Conservation (phyloP, 371 early-diverging fungal genomes). For the Circinella minor region DNA sequence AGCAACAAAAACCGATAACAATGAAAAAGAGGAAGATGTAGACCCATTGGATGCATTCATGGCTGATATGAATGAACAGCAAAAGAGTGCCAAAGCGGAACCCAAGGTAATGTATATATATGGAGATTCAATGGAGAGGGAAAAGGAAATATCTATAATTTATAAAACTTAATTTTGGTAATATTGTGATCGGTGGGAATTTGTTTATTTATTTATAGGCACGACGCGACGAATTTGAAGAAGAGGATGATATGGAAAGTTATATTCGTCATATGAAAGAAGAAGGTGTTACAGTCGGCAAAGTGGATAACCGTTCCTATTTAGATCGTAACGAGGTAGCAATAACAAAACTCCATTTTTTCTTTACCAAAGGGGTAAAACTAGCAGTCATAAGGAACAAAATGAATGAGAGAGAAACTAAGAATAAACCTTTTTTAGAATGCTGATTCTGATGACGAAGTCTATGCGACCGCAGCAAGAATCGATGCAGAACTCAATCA, state of each 20-base stretch:
- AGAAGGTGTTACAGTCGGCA: conserved; percentile 73
- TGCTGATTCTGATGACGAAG: conserved; percentile 85
- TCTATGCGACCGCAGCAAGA: conserved; percentile 83
- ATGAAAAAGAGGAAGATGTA: conserved; percentile 63
- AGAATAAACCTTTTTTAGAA: conserved; percentile 41
- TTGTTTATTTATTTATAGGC: conserved; percentile 3
- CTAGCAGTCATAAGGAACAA: neutral
- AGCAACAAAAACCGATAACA: conserved; percentile 8
- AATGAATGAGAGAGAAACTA: neutral
- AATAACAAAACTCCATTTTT: neutral
- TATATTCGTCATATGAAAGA: conserved; percentile 81
- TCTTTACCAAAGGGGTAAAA: too few species aligned
- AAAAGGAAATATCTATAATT: too few species aligned
- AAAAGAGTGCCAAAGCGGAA: conserved; percentile 51
- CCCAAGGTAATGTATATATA: conserved; percentile 39
- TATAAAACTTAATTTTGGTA: neutral
- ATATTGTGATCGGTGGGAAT: neutral
- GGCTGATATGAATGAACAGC: conserved; percentile 75
- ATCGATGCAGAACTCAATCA: conserved; percentile 59
- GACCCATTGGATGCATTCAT: conserved; percentile 92
- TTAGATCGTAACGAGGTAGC: conserved; percentile 57
- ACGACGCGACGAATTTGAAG: conserved; percentile 75
- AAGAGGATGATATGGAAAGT: conserved; percentile 80
- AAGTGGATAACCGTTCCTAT: conserved; percentile 36
- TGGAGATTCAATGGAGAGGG: neutral